Conservation (phyloP, 2,329 filamentous ascomycete genomes). For the Scedosporium aurantiacum region DNA sequence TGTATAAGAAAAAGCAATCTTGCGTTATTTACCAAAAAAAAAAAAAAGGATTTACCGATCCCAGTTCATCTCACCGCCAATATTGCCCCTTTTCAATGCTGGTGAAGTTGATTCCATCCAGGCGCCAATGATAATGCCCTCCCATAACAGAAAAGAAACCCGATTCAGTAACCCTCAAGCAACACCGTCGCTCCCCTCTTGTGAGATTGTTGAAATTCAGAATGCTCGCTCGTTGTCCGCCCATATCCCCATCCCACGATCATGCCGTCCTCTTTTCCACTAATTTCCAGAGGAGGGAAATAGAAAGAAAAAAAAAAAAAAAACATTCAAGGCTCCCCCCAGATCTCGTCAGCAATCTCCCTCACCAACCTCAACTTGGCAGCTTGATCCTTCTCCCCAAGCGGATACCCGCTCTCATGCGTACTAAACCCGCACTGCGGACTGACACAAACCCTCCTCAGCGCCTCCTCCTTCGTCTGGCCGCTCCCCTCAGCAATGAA, state of each 20-base stretch:
- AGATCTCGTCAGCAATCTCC: constrained; percentile 62
- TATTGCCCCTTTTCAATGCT: neutral
- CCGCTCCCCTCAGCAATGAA: constrained; percentile 58
- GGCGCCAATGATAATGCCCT: constrained; percentile 4
- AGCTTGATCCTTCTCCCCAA: constrained; percentile 60
- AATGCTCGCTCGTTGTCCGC: neutral
- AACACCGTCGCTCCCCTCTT: neutral
- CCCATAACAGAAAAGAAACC: neutral
- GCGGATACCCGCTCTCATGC: constrained; percentile 60
- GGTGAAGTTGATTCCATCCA: constrained; percentile 7
- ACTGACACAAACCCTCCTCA: constrained; percentile 56
- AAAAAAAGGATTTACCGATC: neutral
- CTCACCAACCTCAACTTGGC: constrained; percentile 62
- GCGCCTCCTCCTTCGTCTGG: constrained; percentile 52
- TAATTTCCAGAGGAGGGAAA: neutral
- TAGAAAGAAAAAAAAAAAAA: constrained; percentile 3
- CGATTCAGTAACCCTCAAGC: neutral
- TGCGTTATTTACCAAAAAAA: neutral
- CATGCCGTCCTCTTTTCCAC: neutral
- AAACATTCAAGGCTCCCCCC: constrained; percentile 29
- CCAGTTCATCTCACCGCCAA: neutral
- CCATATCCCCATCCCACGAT: neutral
- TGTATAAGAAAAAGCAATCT: neutral
- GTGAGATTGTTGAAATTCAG: constrained; percentile 9
- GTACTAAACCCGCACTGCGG: constrained; percentile 68